Evolutionary conservation across 2,329 filamentous ascomycete species (phyloP), one percentile per base, ranked within the genome.

Genomic region (Botryotinia narcissicola): DNA sequence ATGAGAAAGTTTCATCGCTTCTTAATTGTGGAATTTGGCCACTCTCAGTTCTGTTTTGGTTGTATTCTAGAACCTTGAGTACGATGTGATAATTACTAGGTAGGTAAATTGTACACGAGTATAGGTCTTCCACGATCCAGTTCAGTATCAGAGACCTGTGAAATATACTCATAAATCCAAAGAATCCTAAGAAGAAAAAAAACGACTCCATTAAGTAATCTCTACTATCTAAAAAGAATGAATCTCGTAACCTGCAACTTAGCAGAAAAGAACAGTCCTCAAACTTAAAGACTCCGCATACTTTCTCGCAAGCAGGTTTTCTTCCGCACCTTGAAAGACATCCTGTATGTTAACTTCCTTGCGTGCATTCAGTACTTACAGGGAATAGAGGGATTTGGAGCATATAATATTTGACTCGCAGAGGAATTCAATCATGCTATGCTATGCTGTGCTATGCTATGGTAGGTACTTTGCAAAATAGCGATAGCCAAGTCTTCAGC

Each of bases 181-280:
- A 3, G 2, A 0, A 16, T 1, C 6, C 25, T 5, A 44, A 1
- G 35, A 37, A 37, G 5, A 1, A 37, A 9, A 37, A 37, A n/a
- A 29, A 29, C 6, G 14, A 29, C 12, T 0, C 4, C 51, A n/a
- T 29, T n/a, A 29, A 54, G 12, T 18, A 29, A 29, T 9, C 2
- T 9, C 7, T 46, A 22, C 20, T 2, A 46, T 4, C 0, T 22
- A 46, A 22, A 46, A 0, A 46, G 7, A 9, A 46, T 3, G 3
- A 46, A 46, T 22, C 44, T 46, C 44, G 7, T 46, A 46, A 22
- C 8, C 44, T 16, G 3, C 14, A 16, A 3, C n/a, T 8, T 8
- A 3, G n/a, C n/a, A 16, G 51, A 8, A 54, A 29, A 54, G 0
- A 16, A 42, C 40, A 42, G n/a, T 6, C 16, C 14, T 16, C 25